phyloP scores from a whole-genome alignment of 2,329 filamentous ascomycete species.

The Metarhizium guizhouense region DNA sequence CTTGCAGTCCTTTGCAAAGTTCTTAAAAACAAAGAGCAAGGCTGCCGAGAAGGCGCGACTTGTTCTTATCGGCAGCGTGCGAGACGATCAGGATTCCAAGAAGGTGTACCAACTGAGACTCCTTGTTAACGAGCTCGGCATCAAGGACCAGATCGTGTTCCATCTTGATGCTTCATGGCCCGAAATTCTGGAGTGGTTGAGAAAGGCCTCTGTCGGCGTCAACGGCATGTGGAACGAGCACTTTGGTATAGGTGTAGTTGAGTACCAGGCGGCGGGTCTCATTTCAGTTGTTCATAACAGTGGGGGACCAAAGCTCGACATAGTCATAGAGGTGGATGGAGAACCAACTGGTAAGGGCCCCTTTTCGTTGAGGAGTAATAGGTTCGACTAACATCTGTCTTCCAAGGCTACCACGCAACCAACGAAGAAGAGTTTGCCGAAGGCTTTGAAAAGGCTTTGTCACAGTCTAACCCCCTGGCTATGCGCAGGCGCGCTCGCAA shows the following conservation, averaged over 20 bases:
- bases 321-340: conserved; percentile 74
- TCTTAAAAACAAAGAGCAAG: conserved; percentile 47
- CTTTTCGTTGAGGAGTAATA: neutral
- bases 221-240: conserved; percentile 99
- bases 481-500: conserved; percentile 68
- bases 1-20: conserved; percentile 72
- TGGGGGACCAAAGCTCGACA: conserved; percentile 87
- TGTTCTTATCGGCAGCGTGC: conserved; percentile 85
- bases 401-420: conserved; percentile 71
- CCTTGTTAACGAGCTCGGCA: conserved; percentile 74
- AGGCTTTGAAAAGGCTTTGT: conserved; percentile 69
- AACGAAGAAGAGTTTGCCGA: conserved; percentile 71
- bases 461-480: conserved; percentile 59
- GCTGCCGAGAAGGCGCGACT: conserved; percentile 53
- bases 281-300: conserved; percentile 90
- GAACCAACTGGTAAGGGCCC: conserved; percentile 59
- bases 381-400: neutral
- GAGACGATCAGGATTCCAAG: conserved; percentile 71
- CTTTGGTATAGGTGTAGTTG: conserved; percentile 95
- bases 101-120: conserved; percentile 82
- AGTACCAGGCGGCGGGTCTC: conserved; percentile 92
- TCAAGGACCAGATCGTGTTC: conserved; percentile 80
- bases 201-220: conserved; percentile 71
- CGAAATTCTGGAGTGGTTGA: conserved; percentile 71
- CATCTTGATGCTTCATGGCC: conserved; percentile 86